Evolutionary conservation across 169 alveolate species (phyloP).

Genomic region (Eimeria zaria): DNA sequence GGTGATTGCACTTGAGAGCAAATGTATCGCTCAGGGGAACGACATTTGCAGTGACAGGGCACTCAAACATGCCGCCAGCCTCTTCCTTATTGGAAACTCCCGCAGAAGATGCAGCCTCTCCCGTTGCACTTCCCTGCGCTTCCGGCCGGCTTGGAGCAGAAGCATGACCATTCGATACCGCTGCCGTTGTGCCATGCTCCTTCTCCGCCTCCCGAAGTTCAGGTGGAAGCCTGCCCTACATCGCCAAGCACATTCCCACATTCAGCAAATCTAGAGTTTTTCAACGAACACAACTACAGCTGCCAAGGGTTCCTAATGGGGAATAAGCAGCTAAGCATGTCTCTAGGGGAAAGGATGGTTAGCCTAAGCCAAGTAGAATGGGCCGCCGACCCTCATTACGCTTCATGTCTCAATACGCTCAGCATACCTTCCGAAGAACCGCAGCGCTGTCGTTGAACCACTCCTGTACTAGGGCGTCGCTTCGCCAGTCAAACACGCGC

Average conservation of each 20-base stretch:
- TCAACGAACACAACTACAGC: not conserved
- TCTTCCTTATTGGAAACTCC: not conserved
- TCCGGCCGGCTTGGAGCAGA: not conserved
- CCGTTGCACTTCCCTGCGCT: not conserved
- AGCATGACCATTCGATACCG: not conserved
- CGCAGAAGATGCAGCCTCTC: not conserved
- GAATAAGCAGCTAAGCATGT: not conserved
- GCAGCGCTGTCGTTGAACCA: slow-evolving; percentile 77
- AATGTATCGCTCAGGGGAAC: slow-evolving; percentile 71
- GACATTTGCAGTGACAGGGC: slow-evolving; percentile 71
- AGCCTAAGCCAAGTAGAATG: not conserved
- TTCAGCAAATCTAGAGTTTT: not conserved
- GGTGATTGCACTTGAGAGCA: slow-evolving; percentile 80
- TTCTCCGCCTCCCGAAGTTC: slow-evolving; percentile 15
- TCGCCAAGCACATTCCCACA: not conserved
- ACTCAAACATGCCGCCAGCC: slow-evolving; percentile 65
- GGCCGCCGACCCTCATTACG: not conserved
- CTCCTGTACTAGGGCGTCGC: slow-evolving; percentile 77
- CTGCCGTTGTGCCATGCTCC: not conserved
- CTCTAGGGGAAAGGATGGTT: not conserved
- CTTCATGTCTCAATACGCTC: not conserved
- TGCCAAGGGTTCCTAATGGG: not conserved
- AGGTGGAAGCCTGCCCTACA: slow-evolving; percentile 67
- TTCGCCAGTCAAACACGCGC: slow-evolving; percentile 63
- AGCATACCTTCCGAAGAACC: slow-evolving; percentile 63